Base-by-base conservation (phyloP, 1,284 basidiomycete genomes). In the Moesziomyces globuligerus region DNA sequence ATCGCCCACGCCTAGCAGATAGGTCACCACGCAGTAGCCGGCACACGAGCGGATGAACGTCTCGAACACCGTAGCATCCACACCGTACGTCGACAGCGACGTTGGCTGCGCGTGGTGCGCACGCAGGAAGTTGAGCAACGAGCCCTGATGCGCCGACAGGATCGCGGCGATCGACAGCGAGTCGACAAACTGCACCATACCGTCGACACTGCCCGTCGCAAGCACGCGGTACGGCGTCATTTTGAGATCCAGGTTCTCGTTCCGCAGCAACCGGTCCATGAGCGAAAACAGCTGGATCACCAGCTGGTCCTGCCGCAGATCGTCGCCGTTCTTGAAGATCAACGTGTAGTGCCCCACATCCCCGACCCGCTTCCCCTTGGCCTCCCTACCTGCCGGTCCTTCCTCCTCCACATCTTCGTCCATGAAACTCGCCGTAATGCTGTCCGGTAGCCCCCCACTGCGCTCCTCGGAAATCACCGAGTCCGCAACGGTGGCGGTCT, bases 311-410 rank as follows among this genome's bases (percentile, higher is more conserved):
- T 98, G 96, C 20, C 95, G 89, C 86, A 98, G 89, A 81, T 99
- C 96, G 81, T 99, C 96, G 7, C 96, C 96, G 73, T 97, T 94
- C 83, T 99, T 98, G 87, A 98, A 98, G 69, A 99, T 98, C 46
- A 97, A 87, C 0, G 94, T 91, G 82, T 92, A 98, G 18, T 58
- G 36, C 4, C 48, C 62, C 1, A 17, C 43, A 1, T 52, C 60
- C 7, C 48, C 41, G 10, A 25, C 24, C 20, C 48, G 50, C 42
- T 36, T 59, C 10, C 45, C 65, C 38, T 55, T 54, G n/a, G 37
- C 17, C 21, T 34, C 25, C 21, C 20, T 44, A 0, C 15, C 25
- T 4, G 10, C 26, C 3, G 28, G 10, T 4, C 32, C 20, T 4
- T 42, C n/a, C 1, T 34, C 32, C 7, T 34, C 32, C 15, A 34